These are phyloP conservation scores for Sistotremastrum suecicum DNA, from an alignment of 768 basidiomycete species.

Conservation along the genomic window DNA sequence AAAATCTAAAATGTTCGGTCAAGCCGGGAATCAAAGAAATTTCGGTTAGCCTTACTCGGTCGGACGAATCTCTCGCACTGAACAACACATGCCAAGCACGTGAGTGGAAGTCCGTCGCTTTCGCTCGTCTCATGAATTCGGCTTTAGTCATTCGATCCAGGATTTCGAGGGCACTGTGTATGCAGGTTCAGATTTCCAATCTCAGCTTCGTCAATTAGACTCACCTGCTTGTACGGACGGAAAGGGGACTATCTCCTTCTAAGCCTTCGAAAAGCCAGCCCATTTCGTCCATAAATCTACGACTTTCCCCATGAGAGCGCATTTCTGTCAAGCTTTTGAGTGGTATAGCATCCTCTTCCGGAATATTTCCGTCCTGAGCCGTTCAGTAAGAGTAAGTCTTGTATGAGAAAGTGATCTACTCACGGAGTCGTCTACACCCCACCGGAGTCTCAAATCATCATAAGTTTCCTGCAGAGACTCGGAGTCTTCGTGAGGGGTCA, in stretches of 20 bases:
- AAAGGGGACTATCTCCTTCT: slow-evolving; percentile 32
- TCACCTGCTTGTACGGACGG: slow-evolving; percentile 57
- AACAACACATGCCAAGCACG: slow-evolving; percentile 56
- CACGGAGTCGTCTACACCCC: slow-evolving; percentile 72
- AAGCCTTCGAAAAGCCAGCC: slow-evolving; percentile 80
- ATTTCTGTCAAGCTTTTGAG: slow-evolving; percentile 46
- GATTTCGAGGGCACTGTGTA: slow-evolving; percentile 57
- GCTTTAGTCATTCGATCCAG: slow-evolving; percentile 56
- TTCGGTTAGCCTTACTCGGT: not conserved
- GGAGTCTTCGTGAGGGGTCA: slow-evolving; percentile 31
- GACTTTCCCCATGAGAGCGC: slow-evolving; percentile 63
- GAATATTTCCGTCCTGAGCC: not conserved
- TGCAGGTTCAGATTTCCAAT: not conserved
- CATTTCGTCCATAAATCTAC: slow-evolving; percentile 71
- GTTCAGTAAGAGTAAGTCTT: not conserved
- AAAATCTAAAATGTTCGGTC: slow-evolving; percentile 32
- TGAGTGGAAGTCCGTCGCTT: slow-evolving; percentile 56
- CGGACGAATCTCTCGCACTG: slow-evolving; percentile 30
- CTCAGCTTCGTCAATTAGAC: slow-evolving; percentile 3
- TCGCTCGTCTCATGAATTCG: slow-evolving; percentile 70
- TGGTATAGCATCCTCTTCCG: slow-evolving; percentile 3
- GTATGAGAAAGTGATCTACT: slow-evolving; percentile 21
- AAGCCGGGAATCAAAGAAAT: not conserved
- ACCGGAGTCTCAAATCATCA: slow-evolving; percentile 53
- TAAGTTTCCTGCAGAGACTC: slow-evolving; percentile 57